A percentile compares a stretch with the other conserved stretches of the same genome.
These are phyloP conservation scores for Psilocybe tampanensis DNA, from an alignment of 768 basidiomycete genomes.

Conservation along the genomic window DNA sequence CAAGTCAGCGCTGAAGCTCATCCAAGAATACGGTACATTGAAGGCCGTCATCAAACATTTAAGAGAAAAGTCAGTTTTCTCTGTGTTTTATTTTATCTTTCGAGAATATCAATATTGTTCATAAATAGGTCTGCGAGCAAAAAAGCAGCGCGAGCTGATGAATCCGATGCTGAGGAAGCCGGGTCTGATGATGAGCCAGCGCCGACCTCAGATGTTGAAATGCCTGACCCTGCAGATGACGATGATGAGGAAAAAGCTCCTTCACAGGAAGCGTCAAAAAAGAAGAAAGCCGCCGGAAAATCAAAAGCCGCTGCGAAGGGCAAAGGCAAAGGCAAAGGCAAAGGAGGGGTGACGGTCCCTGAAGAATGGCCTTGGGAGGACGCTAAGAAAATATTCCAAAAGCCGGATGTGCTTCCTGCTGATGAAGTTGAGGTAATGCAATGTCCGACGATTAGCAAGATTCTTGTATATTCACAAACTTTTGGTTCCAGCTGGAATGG, in stretches of 20 bases:
- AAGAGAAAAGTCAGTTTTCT: constrained; percentile 63
- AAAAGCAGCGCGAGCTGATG: constrained; percentile 33
- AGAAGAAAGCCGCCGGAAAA: constrained; percentile 38
- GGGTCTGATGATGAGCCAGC: constrained; percentile 40
- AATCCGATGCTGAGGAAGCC: constrained; percentile 24
- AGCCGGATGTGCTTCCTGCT: constrained; percentile 88
- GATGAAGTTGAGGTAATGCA: constrained; percentile 79
- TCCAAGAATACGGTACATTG: constrained; percentile 79
- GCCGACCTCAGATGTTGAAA: constrained; percentile 48
- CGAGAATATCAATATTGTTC: neutral
- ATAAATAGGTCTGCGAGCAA: constrained; percentile 45
- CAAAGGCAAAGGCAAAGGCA: constrained; percentile 53
- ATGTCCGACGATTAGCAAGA: no score
- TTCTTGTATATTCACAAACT: neutral
- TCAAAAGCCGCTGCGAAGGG: constrained; percentile 34
- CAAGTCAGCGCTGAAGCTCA: constrained; percentile 91
- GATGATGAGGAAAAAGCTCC: constrained; percentile 25
- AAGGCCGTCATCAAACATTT: constrained; percentile 76
- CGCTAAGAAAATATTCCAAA: constrained; percentile 87
- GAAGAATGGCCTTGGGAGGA: constrained; percentile 98
- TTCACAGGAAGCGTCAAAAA: constrained; percentile 34
- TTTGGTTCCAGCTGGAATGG: constrained; percentile 80
- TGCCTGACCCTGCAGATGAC: constrained; percentile 31
- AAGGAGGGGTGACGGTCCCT: constrained; percentile 79
- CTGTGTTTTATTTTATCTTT: neutral